These are phyloP conservation scores for Chrysopogon serrulatus DNA, from an alignment of 176 grass and related monocot genomes.

Conservation along the genomic window DNA sequence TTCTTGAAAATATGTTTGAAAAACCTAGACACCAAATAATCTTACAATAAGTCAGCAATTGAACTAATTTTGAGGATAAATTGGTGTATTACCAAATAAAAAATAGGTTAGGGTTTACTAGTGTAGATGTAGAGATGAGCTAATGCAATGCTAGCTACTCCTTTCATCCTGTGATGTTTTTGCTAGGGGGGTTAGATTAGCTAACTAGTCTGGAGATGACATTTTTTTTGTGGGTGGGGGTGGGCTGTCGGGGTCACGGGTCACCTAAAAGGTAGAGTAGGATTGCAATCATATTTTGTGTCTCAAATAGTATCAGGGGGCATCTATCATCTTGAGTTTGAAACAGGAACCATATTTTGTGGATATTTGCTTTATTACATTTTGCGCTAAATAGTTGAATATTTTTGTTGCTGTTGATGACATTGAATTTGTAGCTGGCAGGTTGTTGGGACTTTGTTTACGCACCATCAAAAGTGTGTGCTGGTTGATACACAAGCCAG, in stretches of 20 bases:
- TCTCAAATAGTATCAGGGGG: not conserved
- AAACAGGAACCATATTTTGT: constrained; percentile 13
- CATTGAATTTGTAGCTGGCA: constrained; percentile 42
- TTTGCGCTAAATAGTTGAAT: not conserved
- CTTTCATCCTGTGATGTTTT: too few species aligned
- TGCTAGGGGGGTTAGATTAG: too few species aligned
- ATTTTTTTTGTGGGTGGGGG: not conserved
- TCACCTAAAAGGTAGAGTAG: not conserved
- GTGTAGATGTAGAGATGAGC: too few species aligned
- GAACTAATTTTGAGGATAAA: too few species aligned
- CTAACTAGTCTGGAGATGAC: too few species aligned
- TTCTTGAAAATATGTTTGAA: too few species aligned
- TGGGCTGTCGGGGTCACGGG: not conserved
- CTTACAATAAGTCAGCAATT: too few species aligned
- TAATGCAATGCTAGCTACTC: too few species aligned
- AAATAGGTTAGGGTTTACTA: too few species aligned
- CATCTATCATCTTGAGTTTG: not conserved
- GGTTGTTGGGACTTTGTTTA: constrained; percentile 93
- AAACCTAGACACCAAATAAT: too few species aligned
- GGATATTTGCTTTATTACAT: not conserved
- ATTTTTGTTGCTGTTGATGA: not conserved
- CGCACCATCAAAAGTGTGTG: constrained; percentile 95
- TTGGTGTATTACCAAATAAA: too few species aligned
- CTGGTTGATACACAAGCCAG: constrained; percentile 87
- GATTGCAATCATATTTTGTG: not conserved